Evolutionary conservation across 495 filamentous ascomycete species (phyloP).

Genomic region (Aspergillus indologenus): DNA sequence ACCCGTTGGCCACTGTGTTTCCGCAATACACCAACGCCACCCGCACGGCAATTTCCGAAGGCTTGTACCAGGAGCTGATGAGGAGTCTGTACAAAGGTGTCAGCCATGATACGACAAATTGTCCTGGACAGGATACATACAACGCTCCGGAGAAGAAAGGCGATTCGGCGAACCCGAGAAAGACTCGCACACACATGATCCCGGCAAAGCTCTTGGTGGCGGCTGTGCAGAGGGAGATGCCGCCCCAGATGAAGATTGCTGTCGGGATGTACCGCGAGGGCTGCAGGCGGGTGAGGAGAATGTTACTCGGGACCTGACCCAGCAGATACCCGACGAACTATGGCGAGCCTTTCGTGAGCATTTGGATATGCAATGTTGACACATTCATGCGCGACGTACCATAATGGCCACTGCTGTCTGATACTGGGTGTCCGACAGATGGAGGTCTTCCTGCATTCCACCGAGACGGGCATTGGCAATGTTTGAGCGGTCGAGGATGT

Average conservation of each 20-base stretch:
- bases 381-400: slow-evolving; percentile 5
- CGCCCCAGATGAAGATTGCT: slow-evolving; percentile 32
- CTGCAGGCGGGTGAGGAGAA: slow-evolving; percentile 45
- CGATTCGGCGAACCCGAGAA: slow-evolving; percentile 45
- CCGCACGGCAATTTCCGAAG: slow-evolving; percentile 21
- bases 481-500: slow-evolving; percentile 29
- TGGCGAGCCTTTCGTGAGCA: background rate
- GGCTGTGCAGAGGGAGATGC: slow-evolving; percentile 35
- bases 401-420: slow-evolving; percentile 24
- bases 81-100: slow-evolving; percentile 9
- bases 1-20: slow-evolving; percentile 25
- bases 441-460: slow-evolving; percentile 24
- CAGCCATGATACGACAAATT: background rate
- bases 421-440: slow-evolving; percentile 23
- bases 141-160: slow-evolving; percentile 45
- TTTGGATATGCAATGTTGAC: no score
- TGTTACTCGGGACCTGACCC: slow-evolving; percentile 55
- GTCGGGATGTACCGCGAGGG: slow-evolving; percentile 28
- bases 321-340: slow-evolving; percentile 41
- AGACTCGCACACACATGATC: slow-evolving; percentile 34
- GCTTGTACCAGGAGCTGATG: slow-evolving; percentile 26
- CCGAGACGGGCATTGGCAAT: slow-evolving; percentile 30
- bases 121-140: slow-evolving; percentile 27
- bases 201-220: slow-evolving; percentile 40
- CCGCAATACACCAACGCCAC: slow-evolving; percentile 25